A percentile compares a stretch with the other conserved stretches of the same genome.
Evolutionary conservation across 108 stramenopile genomes (phyloP).

Genomic region (Mediolabrus comicus): DNA sequence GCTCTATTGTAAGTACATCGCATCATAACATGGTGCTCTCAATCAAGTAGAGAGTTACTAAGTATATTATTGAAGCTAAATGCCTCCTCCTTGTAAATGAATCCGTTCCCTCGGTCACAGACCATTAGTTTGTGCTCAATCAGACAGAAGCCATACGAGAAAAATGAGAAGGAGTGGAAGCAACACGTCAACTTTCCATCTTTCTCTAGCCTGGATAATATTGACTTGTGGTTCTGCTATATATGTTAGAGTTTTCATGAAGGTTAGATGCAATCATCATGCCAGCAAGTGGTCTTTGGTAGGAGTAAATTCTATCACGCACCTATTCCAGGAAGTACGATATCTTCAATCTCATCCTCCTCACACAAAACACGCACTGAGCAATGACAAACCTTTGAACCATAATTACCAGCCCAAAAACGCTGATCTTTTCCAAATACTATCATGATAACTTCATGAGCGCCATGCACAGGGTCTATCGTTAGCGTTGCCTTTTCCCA

Average conservation of each 20-base stretch:
- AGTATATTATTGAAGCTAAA: no score
- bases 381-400: constrained; percentile 63
- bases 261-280: no score
- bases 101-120: no score
- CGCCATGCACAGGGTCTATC: constrained; percentile 25
- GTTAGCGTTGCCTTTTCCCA: constrained; percentile 56
- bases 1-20: no score
- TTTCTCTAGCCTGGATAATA: not conserved
- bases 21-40: no score
- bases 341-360: constrained; percentile 28
- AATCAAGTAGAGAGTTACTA: no score
- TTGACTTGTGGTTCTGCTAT: not conserved
- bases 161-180: not conserved
- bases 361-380: constrained; percentile 52
- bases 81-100: no score
- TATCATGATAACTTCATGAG: constrained; percentile 33
- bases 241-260: no score
- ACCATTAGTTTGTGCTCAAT: not conserved
- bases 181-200: not conserved
- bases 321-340: constrained; percentile 1
- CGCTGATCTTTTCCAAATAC: constrained; percentile 58
- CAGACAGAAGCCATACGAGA: not conserved
- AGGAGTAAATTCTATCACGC: not conserved
- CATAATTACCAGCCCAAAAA: constrained; percentile 64
- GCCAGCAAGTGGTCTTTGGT: not conserved